These are phyloP conservation scores for Lodderomyces margitis DNA, from an alignment of 1,139 yeast genomes.

Conservation along the genomic window DNA sequence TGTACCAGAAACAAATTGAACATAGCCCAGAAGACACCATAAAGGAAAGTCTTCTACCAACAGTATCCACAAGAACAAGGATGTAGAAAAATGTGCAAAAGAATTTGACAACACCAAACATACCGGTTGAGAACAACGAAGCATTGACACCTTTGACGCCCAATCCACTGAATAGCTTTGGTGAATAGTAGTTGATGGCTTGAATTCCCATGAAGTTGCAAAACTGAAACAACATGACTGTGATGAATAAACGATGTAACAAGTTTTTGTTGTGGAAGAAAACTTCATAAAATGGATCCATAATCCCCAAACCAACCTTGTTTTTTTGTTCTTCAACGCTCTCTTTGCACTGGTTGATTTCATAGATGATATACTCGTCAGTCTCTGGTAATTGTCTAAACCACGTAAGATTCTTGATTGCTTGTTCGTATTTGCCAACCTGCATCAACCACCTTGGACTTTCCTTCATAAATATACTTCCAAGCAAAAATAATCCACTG, in stretches of 20 bases:
- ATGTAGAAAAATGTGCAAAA: constrained; percentile 37
- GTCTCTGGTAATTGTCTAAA: constrained; percentile 36
- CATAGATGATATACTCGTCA: constrained; percentile 38
- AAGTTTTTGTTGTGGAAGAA: constrained; percentile 29
- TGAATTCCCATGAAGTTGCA: constrained; percentile 48
- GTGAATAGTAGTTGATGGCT: constrained; percentile 47
- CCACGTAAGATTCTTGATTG: constrained; percentile 37
- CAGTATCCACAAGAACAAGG: constrained; percentile 36
- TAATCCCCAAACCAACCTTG: constrained; percentile 35
- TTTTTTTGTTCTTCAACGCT: constrained; percentile 28
- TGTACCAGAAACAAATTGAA: constrained; percentile 43
- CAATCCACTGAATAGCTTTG: constrained; percentile 37
- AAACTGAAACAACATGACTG: constrained; percentile 36
- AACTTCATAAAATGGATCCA: constrained; percentile 40
- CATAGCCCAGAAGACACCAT: constrained; percentile 38
- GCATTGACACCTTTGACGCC: constrained; percentile 42
- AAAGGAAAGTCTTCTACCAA: constrained; percentile 40
- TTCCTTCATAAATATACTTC: constrained; percentile 36
- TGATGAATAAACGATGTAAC: constrained; percentile 30
- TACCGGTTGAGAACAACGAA: constrained; percentile 41
- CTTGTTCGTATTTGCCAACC: constrained; percentile 34
- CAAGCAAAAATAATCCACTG: constrained; percentile 37
- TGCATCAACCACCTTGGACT: constrained; percentile 42
- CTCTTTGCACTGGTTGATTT: constrained; percentile 30
- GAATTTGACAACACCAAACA: constrained; percentile 44